Percentiles rank a stretch among this genome's conserved stretches.
These are phyloP conservation scores for Trapa bicornis DNA, from an alignment of 345 rosid genomes.

Conservation along the genomic window DNA sequence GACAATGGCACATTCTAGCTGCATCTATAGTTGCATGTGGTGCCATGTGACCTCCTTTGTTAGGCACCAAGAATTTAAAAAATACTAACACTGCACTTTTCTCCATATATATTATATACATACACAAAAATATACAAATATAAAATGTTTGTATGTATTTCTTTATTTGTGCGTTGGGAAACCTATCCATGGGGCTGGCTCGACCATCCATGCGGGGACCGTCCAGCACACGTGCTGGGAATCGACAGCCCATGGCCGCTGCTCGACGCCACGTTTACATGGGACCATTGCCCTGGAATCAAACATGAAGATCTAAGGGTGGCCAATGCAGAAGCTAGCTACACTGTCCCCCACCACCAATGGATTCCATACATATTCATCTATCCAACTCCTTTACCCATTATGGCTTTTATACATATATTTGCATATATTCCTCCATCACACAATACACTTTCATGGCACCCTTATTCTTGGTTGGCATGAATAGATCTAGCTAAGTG, in stretches of 20 bases:
- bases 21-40: no score
- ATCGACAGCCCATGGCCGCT: background rate
- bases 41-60: no score
- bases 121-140: no score
- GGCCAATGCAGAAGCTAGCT: constrained; percentile 2
- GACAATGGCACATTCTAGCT: no score
- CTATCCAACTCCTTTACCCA: background rate
- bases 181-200: constrained; percentile 9
- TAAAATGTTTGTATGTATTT: no score
- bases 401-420: background rate
- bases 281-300: background rate
- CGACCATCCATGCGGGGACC: constrained; percentile 40
- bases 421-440: constrained; percentile 3
- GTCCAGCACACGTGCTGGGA: constrained; percentile 12
- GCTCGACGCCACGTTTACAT: constrained; percentile 17
- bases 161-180: no score
- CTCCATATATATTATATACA: no score
- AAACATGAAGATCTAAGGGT: constrained; percentile 9
- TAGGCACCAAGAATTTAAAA: no score
- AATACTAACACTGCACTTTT: no score
- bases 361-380: constrained; percentile 1
- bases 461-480: no score
- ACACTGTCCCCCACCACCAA: background rate
- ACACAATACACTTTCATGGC: background rate
- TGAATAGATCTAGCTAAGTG: no score